Conservation (phyloP, 768 basidiomycete genomes). For the Kwoniella mangroviensis region DNA sequence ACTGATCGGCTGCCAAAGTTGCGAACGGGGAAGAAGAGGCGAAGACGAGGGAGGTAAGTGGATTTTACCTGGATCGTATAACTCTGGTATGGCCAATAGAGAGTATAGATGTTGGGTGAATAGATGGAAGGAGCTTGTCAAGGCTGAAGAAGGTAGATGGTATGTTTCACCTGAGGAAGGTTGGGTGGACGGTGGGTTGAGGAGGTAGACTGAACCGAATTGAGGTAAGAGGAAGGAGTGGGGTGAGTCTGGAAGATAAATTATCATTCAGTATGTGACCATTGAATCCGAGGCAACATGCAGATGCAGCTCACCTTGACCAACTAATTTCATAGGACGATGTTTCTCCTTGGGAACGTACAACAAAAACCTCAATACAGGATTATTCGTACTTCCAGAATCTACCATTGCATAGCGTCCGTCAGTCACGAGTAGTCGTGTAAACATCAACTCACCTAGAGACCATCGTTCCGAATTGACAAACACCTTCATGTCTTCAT, state of each 20-base stretch:
- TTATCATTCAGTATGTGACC: neutral
- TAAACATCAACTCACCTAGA: slow-evolving; percentile 65
- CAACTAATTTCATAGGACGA: slow-evolving; percentile 72
- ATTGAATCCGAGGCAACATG: no score
- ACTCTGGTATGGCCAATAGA: slow-evolving; percentile 77
- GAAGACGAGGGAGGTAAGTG: slow-evolving; percentile 40
- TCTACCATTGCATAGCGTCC: slow-evolving; percentile 62
- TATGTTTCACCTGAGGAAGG: slow-evolving; percentile 7
- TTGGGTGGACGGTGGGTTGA: slow-evolving; percentile 64
- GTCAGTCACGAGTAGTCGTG: neutral
- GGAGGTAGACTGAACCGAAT: slow-evolving; percentile 85
- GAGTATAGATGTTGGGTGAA: slow-evolving; percentile 68
- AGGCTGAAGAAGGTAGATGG: slow-evolving; percentile 29
- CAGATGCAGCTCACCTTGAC: slow-evolving; percentile 62
- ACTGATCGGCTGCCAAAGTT: slow-evolving; percentile 59
- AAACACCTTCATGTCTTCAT: slow-evolving; percentile 87
- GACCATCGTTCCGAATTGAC: slow-evolving; percentile 97
- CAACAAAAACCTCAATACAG: slow-evolving; percentile 87
- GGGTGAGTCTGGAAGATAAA: slow-evolving; percentile 30
- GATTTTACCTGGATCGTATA: slow-evolving; percentile 62
- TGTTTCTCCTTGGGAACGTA: slow-evolving; percentile 78
- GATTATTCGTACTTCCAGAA: slow-evolving; percentile 88
- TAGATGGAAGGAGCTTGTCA: slow-evolving; percentile 58
- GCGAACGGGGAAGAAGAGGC: slow-evolving; percentile 23
- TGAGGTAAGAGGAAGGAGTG: slow-evolving; percentile 85